Base-by-base conservation (phyloP, 2,329 filamentous ascomycete species). In the Xylariaceae sp. region DNA sequence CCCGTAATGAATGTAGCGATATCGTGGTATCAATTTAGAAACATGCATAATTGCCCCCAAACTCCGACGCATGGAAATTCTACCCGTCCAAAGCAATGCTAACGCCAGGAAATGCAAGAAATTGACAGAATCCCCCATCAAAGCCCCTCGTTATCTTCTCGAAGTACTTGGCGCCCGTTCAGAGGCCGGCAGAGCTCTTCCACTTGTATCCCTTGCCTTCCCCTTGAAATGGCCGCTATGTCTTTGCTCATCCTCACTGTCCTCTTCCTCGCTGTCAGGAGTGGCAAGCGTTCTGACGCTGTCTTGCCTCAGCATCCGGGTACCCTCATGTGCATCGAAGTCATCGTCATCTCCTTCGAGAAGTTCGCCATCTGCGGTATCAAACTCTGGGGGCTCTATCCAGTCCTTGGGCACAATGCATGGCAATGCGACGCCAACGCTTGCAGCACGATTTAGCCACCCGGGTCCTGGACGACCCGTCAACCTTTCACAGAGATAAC, bases 371-470 rank as follows among this genome's bases (percentile, higher is more conserved):
- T 88, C 84, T 26, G 79, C 81, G 13, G 77, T 82, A 45, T 87
- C 84, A 56, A 80, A 83, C 53, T 89, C 87, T 2, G 87, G 87
- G 37, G 87, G 83, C 34, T 83, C 78, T 48, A 93, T 79, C 87
- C 87, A 93, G 57, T 90, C 87, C 46, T 76, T 75, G 11, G 88
- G 88, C 35, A 94, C 87, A 16, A 94, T 76, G 60, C 88, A 94
- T 12, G 88, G 88, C 28, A 94, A 64, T 11, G 85, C 85, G 38
- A 90, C 76, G 30, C 88, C 88, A 48, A 94, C 87, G 52, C 78
- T 84, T n/a, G 88, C 88, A 1, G 88, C 88, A 41, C 88, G 78
- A 57, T 94, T 94, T 40, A 94, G 68, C 85, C 87, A 94, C 15
- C 64, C 66, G 0, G 88, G 88, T 0, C 85, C 85, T 1, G 80